phyloP scores from a whole-genome alignment of 768 basidiomycete species.

The Gymnopilus junonius region DNA sequence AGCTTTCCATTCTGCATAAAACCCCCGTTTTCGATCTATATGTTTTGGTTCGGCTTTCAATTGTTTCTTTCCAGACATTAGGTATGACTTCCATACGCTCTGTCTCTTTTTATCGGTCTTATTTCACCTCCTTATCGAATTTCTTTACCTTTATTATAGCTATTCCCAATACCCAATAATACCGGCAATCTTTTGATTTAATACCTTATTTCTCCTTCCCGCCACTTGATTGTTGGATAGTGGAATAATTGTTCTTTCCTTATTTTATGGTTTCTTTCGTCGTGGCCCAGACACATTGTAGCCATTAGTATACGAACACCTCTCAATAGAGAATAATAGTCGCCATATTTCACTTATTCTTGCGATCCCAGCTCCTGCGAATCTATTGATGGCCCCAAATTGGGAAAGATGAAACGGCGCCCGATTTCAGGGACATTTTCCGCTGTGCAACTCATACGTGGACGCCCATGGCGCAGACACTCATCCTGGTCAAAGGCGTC shows the following conservation, averaged over 20 bases:
- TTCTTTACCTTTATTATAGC: background rate
- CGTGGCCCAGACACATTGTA: background rate
- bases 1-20: too few species aligned
- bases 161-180: background rate
- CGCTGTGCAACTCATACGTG: background rate
- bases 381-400: background rate
- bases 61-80: background rate
- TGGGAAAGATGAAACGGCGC: background rate
- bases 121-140: background rate
- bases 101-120: background rate
- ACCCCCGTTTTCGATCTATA: background rate
- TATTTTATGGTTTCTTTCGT: background rate
- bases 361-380: background rate
- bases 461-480: constrained; percentile 6
- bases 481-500: constrained; percentile 31
- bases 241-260: background rate
- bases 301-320: background rate
- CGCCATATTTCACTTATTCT: background rate
- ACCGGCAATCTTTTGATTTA: background rate
- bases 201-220: background rate
- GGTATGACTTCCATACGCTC: background rate
- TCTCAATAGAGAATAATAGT: constrained; percentile 3
- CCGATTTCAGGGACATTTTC: background rate
- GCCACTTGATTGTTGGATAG: background rate
- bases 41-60: background rate